These are phyloP conservation scores for Hansfordia pulvinata DNA, from an alignment of 2,329 filamentous ascomycete species.

Conservation along the genomic window DNA sequence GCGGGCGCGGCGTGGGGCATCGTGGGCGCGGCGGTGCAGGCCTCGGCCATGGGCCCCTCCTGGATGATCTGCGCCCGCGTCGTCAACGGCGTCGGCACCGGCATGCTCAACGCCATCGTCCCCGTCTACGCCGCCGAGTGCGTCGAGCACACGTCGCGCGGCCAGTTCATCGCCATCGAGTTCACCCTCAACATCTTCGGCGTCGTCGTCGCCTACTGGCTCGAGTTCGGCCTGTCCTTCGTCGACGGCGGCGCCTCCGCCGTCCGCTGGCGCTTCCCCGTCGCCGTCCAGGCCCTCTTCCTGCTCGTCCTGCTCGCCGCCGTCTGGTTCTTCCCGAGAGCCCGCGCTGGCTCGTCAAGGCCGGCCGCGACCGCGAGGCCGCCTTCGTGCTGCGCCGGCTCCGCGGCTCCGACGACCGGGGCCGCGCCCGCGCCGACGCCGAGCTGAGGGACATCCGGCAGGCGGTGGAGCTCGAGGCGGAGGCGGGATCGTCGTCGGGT, in stretches of 20 bases:
- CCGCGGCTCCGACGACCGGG: conserved; percentile 41
- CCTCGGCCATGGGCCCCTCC: conserved; percentile 47
- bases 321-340: conserved; percentile 61
- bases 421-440: conserved; percentile 37
- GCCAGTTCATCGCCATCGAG: conserved; percentile 57
- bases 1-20: conserved; percentile 42
- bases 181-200: conserved; percentile 64
- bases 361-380: conserved; percentile 52
- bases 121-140: conserved; percentile 62
- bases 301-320: conserved; percentile 39
- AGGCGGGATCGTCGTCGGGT: too few relatives aligned
- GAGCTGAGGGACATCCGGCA: conserved; percentile 58
- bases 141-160: conserved; percentile 52
- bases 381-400: conserved; percentile 50
- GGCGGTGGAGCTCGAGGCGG: conserved; percentile 49
- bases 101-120: conserved; percentile 56
- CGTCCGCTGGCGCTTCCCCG: conserved; percentile 54
- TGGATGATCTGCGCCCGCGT: conserved; percentile 59
- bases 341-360: conserved; percentile 53
- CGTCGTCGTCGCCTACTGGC: conserved; percentile 51
- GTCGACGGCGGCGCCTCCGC: conserved; percentile 41
- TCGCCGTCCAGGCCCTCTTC: conserved; percentile 57
- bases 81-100: conserved; percentile 53
- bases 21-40: conserved; percentile 49
- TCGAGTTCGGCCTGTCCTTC: conserved; percentile 45